Evolutionary conservation across 257 asterid species (phyloP).

Genomic region (Ilex aquifolium): DNA sequence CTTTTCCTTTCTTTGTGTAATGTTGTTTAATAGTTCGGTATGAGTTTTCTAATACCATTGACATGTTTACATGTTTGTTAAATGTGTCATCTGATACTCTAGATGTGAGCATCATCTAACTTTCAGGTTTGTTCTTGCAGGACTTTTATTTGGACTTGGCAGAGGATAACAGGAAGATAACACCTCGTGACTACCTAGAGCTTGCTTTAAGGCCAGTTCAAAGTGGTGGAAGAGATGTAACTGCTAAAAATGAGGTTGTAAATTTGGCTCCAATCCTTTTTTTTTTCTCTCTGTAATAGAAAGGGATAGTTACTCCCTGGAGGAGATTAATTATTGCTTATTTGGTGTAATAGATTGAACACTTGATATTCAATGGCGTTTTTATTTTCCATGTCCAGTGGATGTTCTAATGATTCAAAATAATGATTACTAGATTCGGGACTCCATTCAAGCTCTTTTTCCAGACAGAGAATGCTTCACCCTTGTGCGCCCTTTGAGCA

Average conservation of each 20-base stretch:
- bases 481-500: conserved; percentile 88
- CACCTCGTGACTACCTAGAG: conserved; percentile 99
- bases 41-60: too few species aligned
- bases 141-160: conserved; percentile 86
- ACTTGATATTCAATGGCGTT: background rate
- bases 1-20: too few species aligned
- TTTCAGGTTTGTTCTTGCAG: conserved; percentile 32
- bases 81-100: too few species aligned
- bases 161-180: conserved; percentile 82
- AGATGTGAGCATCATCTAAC: conserved; percentile 5
- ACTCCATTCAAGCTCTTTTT: conserved; percentile 96
- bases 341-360: background rate
- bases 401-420: background rate
- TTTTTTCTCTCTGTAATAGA: background rate
- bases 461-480: conserved; percentile 97
- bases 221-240: conserved; percentile 67
- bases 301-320: background rate
- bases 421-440: conserved; percentile 58
- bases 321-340: background rate
- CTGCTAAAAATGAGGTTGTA: conserved; percentile 87
- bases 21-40: too few species aligned
- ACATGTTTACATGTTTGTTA: too few species aligned
- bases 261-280: background rate
- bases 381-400: background rate
- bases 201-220: conserved; percentile 78